Conservation (phyloP, 2,329 filamentous ascomycete genomes). For the Phialocephala sp. region DNA sequence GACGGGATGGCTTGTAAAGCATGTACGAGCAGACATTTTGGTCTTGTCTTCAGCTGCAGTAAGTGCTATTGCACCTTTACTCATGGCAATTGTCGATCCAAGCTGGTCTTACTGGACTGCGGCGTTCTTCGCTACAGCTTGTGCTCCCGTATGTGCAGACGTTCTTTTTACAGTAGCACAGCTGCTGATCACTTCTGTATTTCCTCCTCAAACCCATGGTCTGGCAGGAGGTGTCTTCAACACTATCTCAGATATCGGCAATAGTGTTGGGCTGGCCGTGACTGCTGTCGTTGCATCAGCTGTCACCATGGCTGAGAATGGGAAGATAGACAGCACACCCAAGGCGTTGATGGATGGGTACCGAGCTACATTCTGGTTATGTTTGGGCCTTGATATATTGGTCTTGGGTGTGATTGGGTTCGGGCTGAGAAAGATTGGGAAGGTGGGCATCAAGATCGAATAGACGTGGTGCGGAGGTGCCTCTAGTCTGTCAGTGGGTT, state of each 20-base stretch:
- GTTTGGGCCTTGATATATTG: conserved; percentile 52
- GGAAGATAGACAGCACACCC: not conserved
- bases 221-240: conserved; percentile 68
- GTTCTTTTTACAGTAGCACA: conserved; percentile 61
- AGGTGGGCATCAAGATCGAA: conserved; percentile 43
- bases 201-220: conserved; percentile 61
- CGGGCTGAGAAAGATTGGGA: conserved; percentile 51
- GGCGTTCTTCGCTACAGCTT: conserved; percentile 50
- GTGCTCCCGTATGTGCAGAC: conserved; percentile 48
- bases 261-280: conserved; percentile 56
- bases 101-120: conserved; percentile 54
- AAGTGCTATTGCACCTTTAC: conserved; percentile 47
- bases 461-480: not conserved
- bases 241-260: conserved; percentile 61
- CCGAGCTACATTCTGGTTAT: conserved; percentile 58
- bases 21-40: conserved; percentile 49
- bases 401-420: conserved; percentile 44
- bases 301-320: conserved; percentile 48
- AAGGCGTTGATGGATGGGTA: conserved; percentile 54
- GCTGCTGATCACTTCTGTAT: conserved; percentile 57
- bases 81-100: conserved; percentile 53
- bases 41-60: conserved; percentile 47
- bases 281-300: conserved; percentile 54
- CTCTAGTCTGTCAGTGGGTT: not conserved
- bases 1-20: conserved; percentile 53